Evolutionary conservation across 257 asterid genomes (phyloP).

Genomic region (Ilex aquifolium): DNA sequence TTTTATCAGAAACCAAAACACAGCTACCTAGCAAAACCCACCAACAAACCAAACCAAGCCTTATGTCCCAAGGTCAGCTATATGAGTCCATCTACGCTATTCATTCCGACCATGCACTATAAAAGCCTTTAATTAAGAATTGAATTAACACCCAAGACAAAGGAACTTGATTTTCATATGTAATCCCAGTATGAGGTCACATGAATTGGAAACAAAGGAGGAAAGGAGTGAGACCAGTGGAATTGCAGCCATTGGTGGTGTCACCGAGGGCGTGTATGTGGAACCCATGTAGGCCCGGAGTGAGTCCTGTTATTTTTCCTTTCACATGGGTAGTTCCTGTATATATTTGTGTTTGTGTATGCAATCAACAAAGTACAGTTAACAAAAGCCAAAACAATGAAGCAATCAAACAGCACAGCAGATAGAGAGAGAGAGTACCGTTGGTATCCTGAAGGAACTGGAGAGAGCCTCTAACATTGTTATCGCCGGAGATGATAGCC

Average conservation of each 20-base stretch:
- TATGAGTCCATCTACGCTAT: too few relatives aligned
- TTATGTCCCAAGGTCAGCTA: too few relatives aligned
- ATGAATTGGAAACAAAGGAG: neutral
- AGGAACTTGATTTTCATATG: too few relatives aligned
- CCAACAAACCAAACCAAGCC: too few relatives aligned
- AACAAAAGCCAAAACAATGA: too few relatives aligned
- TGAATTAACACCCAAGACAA: too few relatives aligned
- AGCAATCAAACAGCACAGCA: too few relatives aligned
- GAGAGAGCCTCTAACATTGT: constrained; percentile 56
- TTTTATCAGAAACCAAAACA: neutral
- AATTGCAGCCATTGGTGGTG: constrained; percentile 92
- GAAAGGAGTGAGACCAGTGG: constrained; percentile 45
- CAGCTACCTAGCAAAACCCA: neutral
- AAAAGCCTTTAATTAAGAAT: too few relatives aligned
- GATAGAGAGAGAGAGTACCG: constrained; percentile 19
- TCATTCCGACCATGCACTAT: too few relatives aligned
- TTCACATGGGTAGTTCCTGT: constrained; percentile 45
- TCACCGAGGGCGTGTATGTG: constrained; percentile 95
- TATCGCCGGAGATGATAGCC: constrained; percentile 66
- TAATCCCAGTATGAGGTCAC: too few relatives aligned
- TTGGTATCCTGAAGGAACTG: constrained; percentile 51
- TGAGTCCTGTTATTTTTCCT: constrained; percentile 62
- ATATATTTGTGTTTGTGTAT: neutral
- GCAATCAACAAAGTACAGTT: too few relatives aligned
- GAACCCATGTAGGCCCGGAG: constrained; percentile 86